Conservation (phyloP, 441 rosid species). For the Pelargonium citronellum region DNA sequence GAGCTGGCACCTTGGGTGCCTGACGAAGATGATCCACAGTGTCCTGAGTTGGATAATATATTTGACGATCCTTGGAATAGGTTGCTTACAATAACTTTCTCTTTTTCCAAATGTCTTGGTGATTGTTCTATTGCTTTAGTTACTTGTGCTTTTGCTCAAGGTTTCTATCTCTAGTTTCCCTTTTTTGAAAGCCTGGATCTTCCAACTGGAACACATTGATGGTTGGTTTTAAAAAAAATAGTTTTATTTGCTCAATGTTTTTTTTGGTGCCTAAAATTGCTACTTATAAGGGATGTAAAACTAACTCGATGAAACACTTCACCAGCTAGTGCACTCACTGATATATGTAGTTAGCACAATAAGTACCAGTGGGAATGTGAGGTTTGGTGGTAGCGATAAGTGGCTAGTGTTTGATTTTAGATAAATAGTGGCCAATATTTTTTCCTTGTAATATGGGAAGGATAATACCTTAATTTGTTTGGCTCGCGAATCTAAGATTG, state of each 20-base stretch:
- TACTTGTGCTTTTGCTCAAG: too few relatives aligned
- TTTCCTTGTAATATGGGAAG: background rate
- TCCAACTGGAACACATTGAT: background rate
- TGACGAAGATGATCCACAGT: slow-evolving; percentile 55
- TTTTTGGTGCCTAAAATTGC: background rate
- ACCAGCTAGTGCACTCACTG: background rate
- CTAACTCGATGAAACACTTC: background rate
- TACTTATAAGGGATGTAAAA: background rate
- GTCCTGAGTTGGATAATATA: slow-evolving; percentile 64
- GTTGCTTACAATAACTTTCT: slow-evolving; percentile 34
- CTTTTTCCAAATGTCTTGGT: slow-evolving; percentile 19
- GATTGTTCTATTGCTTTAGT: background rate
- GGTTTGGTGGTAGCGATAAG: background rate
- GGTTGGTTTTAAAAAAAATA: background rate
- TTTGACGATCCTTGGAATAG: slow-evolving; percentile 61
- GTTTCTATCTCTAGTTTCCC: too few relatives aligned
- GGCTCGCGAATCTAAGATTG: background rate
- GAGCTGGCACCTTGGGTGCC: slow-evolving; percentile 85
- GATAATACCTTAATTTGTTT: background rate
- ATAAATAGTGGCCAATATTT: background rate
- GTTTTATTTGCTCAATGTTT: too few relatives aligned
- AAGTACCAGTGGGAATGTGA: too few relatives aligned
- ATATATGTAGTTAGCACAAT: background rate
- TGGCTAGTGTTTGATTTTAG: background rate
- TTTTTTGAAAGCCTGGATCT: background rate